These are phyloP conservation scores for Zanthoxylum bungeanum DNA, from an alignment of 345 rosid genomes.

Conservation along the genomic window DNA sequence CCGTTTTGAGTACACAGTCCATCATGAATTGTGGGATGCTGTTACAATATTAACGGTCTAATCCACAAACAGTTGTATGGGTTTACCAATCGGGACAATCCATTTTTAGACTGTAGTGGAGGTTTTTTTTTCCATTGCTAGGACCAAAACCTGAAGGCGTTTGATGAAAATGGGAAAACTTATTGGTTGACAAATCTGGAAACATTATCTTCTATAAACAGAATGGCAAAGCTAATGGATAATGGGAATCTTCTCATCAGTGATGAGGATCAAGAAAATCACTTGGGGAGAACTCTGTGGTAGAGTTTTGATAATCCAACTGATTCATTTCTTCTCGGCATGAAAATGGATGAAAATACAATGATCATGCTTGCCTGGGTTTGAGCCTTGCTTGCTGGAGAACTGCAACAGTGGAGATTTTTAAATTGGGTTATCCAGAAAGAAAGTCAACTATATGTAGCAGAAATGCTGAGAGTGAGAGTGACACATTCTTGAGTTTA, in stretches of 20 bases:
- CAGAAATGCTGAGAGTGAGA: constrained; percentile 23
- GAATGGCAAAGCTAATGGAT: constrained; percentile 27
- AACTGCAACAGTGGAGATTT: constrained; percentile 38
- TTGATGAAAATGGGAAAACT: constrained; percentile 24
- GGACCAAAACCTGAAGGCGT: constrained; percentile 33
- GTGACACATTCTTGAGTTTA: constrained; percentile 44
- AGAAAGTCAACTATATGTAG: constrained; percentile 40
- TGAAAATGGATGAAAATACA: constrained; percentile 40
- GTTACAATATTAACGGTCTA: constrained; percentile 15
- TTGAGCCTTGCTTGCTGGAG: constrained; percentile 29
- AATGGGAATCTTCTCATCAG: constrained; percentile 41
- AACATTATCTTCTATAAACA: constrained; percentile 3
- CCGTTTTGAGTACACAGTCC: too few species aligned
- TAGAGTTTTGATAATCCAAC: constrained; percentile 50
- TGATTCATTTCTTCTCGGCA: constrained; percentile 61
- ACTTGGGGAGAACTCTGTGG: constrained; percentile 19
- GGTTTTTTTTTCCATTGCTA: constrained; percentile 11
- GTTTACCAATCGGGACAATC: constrained; percentile 43
- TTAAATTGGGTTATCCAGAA: constrained; percentile 42
- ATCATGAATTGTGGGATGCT: constrained; percentile 23
- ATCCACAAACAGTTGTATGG: constrained; percentile 37
- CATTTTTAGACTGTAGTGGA: constrained; percentile 13
- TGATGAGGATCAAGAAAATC: constrained; percentile 16
- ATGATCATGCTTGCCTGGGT: constrained; percentile 49
- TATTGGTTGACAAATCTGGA: constrained; percentile 24